Evolutionary conservation across 768 basidiomycete genomes (phyloP), one percentile per base, ranked within the genome.

Genomic region (Boletus pseudopeckii): DNA sequence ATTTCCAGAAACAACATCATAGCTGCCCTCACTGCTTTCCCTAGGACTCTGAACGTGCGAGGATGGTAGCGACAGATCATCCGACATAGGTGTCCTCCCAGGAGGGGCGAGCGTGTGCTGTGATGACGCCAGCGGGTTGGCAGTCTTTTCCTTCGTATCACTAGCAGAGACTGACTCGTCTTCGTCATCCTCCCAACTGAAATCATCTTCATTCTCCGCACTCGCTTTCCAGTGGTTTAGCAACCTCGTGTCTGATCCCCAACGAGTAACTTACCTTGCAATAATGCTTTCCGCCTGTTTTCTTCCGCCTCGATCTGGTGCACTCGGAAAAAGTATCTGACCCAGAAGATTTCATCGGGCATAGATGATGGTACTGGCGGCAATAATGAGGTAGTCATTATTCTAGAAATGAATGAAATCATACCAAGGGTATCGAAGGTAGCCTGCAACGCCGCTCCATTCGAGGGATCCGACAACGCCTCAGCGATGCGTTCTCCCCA

Each of bases 111-210:
- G 62, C 30, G 61, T 67, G 39, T 58, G 66, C 38, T 64, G 59
- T 32, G 68, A 60, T 40, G 61, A 59, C 49, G 52, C 48, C 46
- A 64, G 50, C 41, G 54, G 52, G 41, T 55, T 58, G 34, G 55
- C 44, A 15, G 50, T 42, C 33, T 17, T 22, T 18, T 55, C 48
- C 51, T 56, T 59, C 17, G 54, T 36, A 48, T 60, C 59, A 4
- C 51, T 54, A 7, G 60, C 45, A 14, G 68, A 49, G 13, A 46
- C 53, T n/a, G 65, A 59, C 41, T 88, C 87, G n/a, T 92, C 90
- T n/a, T 94, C 92, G 47, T 86, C 84, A 50, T 91, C 91, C 66
- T 94, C 92, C 92, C 92, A 96, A 62, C 83, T 88, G 70, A 96
- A 93, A 54, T 91, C 87, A 33, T 95, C 93, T 42, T 96, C 93